These are phyloP conservation scores for Colletotrichum kahawae DNA, from an alignment of 2,329 filamentous ascomycete species.

Conservation along the genomic window DNA sequence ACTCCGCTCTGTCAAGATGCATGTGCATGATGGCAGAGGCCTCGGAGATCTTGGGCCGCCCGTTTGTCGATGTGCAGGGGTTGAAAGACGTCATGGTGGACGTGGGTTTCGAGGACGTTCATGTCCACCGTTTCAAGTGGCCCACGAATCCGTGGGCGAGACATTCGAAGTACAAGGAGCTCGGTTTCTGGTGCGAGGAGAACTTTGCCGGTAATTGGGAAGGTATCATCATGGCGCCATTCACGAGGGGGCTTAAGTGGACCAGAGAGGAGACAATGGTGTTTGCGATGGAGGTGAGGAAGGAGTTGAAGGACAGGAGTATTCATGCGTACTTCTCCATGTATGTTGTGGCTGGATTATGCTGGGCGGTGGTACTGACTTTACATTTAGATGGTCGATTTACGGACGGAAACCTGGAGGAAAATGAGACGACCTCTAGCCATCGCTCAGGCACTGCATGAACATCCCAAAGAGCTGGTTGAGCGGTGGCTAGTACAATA, in stretches of 20 bases:
- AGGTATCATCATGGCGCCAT: conserved; percentile 22
- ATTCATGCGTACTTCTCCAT: conserved; percentile 37
- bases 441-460: not conserved
- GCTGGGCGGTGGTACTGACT: not conserved
- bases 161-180: conserved; percentile 53
- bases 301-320: conserved; percentile 25
- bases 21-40: conserved; percentile 38
- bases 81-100: conserved; percentile 44
- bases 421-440: not conserved
- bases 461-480: not conserved
- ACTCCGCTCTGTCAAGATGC: conserved; percentile 34
- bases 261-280: not conserved
- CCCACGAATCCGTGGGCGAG: conserved; percentile 58
- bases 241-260: conserved; percentile 6
- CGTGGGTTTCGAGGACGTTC: conserved; percentile 60
- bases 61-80: conserved; percentile 46
- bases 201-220: not conserved
- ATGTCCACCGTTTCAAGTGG: conserved; percentile 51
- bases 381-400: not conserved
- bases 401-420: not conserved
- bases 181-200: conserved; percentile 38
- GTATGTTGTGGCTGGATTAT: not conserved
- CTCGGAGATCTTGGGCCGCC: conserved; percentile 36
- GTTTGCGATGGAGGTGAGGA: conserved; percentile 10
- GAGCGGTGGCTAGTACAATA: not conserved